phyloP scores from a whole-genome alignment of 139 green algal species.

The Parachlorella kessleri region DNA sequence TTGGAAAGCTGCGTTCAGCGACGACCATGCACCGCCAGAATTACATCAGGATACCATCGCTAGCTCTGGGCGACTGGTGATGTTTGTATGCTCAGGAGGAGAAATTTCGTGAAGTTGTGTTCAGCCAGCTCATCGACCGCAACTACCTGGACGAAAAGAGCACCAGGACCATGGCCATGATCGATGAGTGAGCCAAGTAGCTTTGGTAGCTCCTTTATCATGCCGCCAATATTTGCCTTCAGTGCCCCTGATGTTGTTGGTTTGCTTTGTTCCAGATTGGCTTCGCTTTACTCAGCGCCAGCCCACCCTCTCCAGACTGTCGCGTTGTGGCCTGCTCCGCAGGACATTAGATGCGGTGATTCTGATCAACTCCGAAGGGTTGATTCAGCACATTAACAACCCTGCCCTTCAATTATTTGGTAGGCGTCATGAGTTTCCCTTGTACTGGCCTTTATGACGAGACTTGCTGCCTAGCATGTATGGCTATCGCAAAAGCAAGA shows the following conservation, averaged over 20 bases:
- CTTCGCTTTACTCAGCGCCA: no score
- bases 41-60: not conserved
- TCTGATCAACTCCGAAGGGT: not conserved
- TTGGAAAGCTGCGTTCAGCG: not conserved
- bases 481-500: no score
- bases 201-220: not conserved
- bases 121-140: constrained; percentile 2
- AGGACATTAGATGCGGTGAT: constrained; percentile 3
- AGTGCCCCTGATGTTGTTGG: not conserved
- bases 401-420: constrained; percentile 36
- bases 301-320: no score
- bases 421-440: no score
- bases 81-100: not conserved
- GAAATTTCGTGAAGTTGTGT: constrained; percentile 1
- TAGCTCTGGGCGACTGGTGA: no score
- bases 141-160: not conserved
- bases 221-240: not conserved
- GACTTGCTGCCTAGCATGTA: no score
- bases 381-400: constrained; percentile 12
- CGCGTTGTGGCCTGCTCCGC: no score
- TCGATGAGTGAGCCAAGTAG: not conserved
- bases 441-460: no score
- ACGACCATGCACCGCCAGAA: not conserved
- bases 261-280: no score
- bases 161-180: not conserved